Base-by-base conservation (phyloP, 306 rosid species). In the Pueraria montana region DNA sequence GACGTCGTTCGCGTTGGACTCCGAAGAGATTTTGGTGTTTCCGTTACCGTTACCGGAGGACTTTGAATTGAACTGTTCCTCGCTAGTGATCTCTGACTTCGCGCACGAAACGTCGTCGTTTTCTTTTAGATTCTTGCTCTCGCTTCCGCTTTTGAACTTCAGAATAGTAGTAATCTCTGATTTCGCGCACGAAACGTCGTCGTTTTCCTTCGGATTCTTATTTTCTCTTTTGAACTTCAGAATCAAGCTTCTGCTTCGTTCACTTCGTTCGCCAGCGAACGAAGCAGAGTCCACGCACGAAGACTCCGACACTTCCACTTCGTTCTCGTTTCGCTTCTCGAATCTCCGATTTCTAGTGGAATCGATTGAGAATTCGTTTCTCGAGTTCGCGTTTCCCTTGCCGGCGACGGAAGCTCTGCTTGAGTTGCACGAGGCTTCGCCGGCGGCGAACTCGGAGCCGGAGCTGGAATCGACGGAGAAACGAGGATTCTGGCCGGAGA, bases 231-330 rank as follows among this genome's bases (percentile, higher is more conserved):
- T 64, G 14, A 64, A 77, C 84, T 92, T 93, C 63, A 82, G 81
- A 78, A 86, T 89, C 72, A 86, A 70, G 68, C 64, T 90, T 26
- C 86, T 86, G 53, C 69, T 84, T 23, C 77, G 40, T 80, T 27
- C 77, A 49, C 69, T 84, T 23, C 77, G 40, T 80, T 27, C 77
- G n/a, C 3, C 16, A 82, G 56, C 12, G 38, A 61, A 61, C 18
- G 67, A 89, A 80, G 68, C 92, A 2, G 99, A 96, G 64, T 93
- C 97, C 81, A 94, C 99, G 14, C 98, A 96, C 50, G 99, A 93
- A 58, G 88, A 83, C 76, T 92, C 94, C 0, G 98, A 91, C 4
- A 84, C 84, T 56, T 93, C 94, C 3, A 70, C 82, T 43, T 87
- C 93, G n/a, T 84, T 83, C 52, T 64, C 86, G 17, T 20, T 77